Evolutionary conservation across 768 basidiomycete genomes (phyloP), one percentile per base, ranked within the genome.

Genomic region (Fibroporia radiculosa): DNA sequence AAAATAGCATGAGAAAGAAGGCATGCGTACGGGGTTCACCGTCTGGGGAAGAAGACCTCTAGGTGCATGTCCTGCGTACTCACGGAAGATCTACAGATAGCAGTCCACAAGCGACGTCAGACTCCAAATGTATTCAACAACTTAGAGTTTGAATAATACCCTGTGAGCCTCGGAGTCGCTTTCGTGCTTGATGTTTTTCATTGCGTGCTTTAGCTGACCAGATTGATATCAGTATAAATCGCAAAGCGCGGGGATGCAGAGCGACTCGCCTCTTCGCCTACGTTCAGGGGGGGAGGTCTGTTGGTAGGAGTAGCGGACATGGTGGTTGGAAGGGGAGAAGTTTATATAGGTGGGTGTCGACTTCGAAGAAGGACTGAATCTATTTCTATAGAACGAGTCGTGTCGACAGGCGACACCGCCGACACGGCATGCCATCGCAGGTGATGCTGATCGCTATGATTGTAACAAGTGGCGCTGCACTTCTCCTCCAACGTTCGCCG

Each of bases 151-250:
- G 18, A 12, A 34, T 35, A 60, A 34, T 55, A 84, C 89, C 70
- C 81, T 79, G 62, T 93, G 91, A 7, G 90, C 90, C 64, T 92
- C 88, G 1, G 90, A 92, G 42, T 92, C 84, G 49, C 81, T 77
- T 60, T 93, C 91, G 43, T 84, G 75, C 54, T 71, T 81, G 65
- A 75, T 73, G 46, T 77, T 74, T 52, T 73, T 80, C 62, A 86
- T 75, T 29, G 71, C 79, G 58, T 83, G 79, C 48, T 72, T 71
- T 24, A 85, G 77, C 83, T 88, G 79, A 23, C 40, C n/a, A 8
- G 44, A 31, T 32, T 8, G 43, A n/a, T 34, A 7, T 26, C n/a
- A 40, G n/a, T 22, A 4, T 22, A 6, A n/a, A 26, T n/a, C 20
- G 2, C 31, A 23, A 29, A 13, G 16, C 23, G 8, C 6, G 16